Base-by-base conservation (phyloP, 176 grass and related monocot genomes). In the Oryza nivara region DNA sequence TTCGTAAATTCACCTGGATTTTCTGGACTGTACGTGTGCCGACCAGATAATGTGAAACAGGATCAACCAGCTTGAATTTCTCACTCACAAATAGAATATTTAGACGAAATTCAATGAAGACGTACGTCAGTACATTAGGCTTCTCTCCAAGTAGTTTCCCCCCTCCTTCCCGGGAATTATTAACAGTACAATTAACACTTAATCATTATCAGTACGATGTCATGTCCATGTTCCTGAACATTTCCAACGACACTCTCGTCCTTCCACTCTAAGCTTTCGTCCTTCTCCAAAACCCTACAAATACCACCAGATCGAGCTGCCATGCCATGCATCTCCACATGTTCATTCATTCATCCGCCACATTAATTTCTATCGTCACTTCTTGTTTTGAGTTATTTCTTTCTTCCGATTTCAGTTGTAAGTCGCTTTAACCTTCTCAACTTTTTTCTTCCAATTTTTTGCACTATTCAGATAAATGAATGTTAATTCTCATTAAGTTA, bases 251-350 rank as follows among this genome's bases (percentile, higher is more conserved):
- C 13, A 0, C 38, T 20, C 30, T 32, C 30, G 38, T 49, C 64
- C 78, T 82, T 77, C 66, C 66, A 52, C 66, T 20, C 9, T 2
- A 82, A 82, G 80, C 14, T 72, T 82, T 63, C 11, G 5, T 5
- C 19, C 19, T n/a, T n/a, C 70, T 82, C 65, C 23, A 9, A 40
- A 76, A 43, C 73, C 49, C 80, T 88, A 88, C 43, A 88, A 83
- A 78, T 83, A 77, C 73, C 11, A 34, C 19, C 44, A 14, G 12
- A 28, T 38, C 4, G 36, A 38, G 36, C 36, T 38, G 36, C 5
- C 26, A 3, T 3, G 9, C 11, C 45, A 67, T 82, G 20, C 20
- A 43, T 43, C 41, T 43, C 41, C 41, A 38, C 1, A 38, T 30
- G 28, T 30, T 30, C 28, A 30, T 38, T 38, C 36, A 38, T 38